Percentiles rank a stretch among this genome's conserved stretches.
Evolutionary conservation across 2,329 filamentous ascomycete species (phyloP).

Genomic region (Xylaria sp.): DNA sequence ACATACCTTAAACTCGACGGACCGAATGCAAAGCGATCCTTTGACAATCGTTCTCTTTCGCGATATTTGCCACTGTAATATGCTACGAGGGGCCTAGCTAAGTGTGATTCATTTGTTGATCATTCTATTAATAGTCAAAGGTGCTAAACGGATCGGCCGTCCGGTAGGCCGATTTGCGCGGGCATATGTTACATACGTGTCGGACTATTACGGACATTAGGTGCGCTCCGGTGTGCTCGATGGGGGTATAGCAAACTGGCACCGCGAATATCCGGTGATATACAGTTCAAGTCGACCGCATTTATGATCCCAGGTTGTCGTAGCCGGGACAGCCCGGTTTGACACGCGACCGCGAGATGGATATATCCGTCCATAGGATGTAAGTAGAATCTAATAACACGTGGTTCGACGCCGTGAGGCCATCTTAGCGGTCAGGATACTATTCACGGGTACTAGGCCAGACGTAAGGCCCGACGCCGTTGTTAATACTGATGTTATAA

Average conservation of each 20-base stretch:
- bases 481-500: neutral
- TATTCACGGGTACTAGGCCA: neutral
- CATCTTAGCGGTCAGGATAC: too few species aligned
- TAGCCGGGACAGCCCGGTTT: neutral
- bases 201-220: too few species aligned
- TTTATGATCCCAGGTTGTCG: neutral
- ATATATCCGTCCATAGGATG: neutral
- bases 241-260: neutral
- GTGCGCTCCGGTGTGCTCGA: neutral
- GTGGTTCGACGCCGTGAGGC: too few species aligned
- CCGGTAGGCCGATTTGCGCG: neutral
- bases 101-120: neutral
- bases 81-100: neutral
- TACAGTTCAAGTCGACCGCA: neutral
- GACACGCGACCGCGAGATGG: neutral
- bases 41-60: neutral
- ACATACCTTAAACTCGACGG: neutral
- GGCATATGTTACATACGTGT: too few species aligned
- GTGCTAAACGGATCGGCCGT: neutral
- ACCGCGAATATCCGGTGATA: neutral
- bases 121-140: conserved; percentile 6
- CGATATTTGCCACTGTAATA: neutral
- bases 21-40: neutral
- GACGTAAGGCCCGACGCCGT: neutral
- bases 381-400: too few species aligned